These are phyloP conservation scores for Artomyces pyxidatus DNA, from an alignment of 768 basidiomycete genomes.

Conservation along the genomic window DNA sequence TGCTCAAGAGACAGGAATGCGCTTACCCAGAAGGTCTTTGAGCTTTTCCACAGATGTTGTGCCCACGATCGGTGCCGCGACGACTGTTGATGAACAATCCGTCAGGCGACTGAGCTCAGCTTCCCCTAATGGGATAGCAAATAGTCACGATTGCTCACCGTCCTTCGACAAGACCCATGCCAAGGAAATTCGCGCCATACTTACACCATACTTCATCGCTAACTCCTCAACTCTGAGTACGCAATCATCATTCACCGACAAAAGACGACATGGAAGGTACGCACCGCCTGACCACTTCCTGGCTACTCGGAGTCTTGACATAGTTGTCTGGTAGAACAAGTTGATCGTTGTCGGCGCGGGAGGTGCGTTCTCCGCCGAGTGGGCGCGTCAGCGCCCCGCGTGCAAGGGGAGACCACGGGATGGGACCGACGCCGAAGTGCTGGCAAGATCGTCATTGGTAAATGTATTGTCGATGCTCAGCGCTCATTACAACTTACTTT, in stretches of 20 bases:
- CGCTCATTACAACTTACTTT: background rate
- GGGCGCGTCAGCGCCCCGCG: slow-evolving; percentile 21
- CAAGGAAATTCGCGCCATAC: slow-evolving; percentile 32
- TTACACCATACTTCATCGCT: slow-evolving; percentile 26
- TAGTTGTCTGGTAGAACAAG: slow-evolving; percentile 6
- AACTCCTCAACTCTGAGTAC: slow-evolving; percentile 24
- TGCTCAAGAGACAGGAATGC: too few relatives aligned
- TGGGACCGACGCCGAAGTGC: slow-evolving; percentile 29
- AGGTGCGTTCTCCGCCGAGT: slow-evolving; percentile 11
- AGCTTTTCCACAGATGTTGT: slow-evolving; percentile 26
- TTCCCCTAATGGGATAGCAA: too few relatives aligned
- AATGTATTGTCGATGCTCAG: background rate
- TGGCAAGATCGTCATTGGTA: background rate
- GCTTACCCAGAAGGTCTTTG: slow-evolving; percentile 24
- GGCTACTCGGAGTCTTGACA: slow-evolving; percentile 8
- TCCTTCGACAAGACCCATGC: slow-evolving; percentile 26
- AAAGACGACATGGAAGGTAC: background rate
- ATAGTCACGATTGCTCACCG: slow-evolving; percentile 15
- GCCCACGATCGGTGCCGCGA: slow-evolving; percentile 31
- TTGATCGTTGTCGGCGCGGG: slow-evolving; percentile 16
- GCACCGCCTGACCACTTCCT: slow-evolving; percentile 10
- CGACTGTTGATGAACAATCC: background rate
- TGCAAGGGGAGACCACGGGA: slow-evolving; percentile 33
- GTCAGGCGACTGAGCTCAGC: background rate
- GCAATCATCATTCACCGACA: background rate